Evolutionary conservation across 805 yeast genomes (phyloP).

Genomic region (Jamesozyma jinghongensis): DNA sequence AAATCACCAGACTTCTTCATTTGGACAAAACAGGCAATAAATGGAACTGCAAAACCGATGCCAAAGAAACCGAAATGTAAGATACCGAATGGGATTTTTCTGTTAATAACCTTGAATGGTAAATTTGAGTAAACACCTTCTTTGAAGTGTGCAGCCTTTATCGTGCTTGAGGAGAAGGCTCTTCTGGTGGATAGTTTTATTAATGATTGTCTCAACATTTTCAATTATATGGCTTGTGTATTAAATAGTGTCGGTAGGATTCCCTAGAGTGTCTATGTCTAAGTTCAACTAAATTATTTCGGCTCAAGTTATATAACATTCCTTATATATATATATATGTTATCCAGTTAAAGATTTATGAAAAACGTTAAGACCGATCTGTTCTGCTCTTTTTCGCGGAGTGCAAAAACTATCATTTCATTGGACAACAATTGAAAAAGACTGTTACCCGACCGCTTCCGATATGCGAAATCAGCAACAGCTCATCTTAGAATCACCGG

Average conservation of each 20-base stretch:
- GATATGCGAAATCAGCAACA: not conserved
- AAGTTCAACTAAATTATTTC: too few species aligned
- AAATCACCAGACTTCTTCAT: conserved; percentile 70
- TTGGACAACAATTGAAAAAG: not conserved
- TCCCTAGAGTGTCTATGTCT: too few species aligned
- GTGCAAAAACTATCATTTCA: not conserved
- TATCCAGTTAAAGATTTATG: not conserved
- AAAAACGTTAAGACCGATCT: conserved; percentile 2
- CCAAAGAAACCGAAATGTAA: conserved; percentile 74
- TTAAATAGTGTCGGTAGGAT: too few species aligned
- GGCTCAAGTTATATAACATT: too few species aligned
- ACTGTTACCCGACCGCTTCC: not conserved
- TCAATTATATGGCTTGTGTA: too few species aligned
- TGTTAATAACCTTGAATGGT: conserved; percentile 90
- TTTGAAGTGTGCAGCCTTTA: conserved; percentile 46
- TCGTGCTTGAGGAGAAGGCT: conserved; percentile 45
- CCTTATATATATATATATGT: not conserved
- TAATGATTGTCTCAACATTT: conserved; percentile 5
- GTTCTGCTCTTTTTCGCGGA: not conserved
- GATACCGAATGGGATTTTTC: conserved; percentile 80
- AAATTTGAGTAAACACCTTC: conserved; percentile 86
- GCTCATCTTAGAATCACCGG: not conserved
- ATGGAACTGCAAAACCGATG: conserved; percentile 67
- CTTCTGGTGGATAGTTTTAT: conserved; percentile 26
- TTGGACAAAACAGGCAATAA: conserved; percentile 70